Conservation (phyloP, 371 early-diverging fungal genomes). For the Mucor ambiguus region DNA sequence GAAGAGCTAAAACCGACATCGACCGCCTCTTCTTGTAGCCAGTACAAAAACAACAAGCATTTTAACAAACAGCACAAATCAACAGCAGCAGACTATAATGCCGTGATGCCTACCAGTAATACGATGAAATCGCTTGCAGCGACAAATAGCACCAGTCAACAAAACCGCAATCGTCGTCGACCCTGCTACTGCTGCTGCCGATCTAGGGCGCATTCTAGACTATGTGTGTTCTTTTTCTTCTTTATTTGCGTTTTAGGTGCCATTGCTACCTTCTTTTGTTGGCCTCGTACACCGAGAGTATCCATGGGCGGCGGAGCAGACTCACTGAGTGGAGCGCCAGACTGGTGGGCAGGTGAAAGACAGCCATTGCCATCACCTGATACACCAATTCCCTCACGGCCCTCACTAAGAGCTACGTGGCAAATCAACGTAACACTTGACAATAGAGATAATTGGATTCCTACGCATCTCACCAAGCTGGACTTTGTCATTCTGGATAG, state of each 20-base stretch:
- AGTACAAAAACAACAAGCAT: neutral
- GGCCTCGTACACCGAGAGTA: conserved; percentile 25
- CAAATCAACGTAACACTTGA: conserved; percentile 31
- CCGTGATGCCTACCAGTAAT: conserved; percentile 7
- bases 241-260: conserved; percentile 18
- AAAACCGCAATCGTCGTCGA: neutral
- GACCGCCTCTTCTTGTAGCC: neutral
- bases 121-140: conserved; percentile 10
- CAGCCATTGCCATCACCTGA: conserved; percentile 32
- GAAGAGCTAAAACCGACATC: conserved; percentile 10
- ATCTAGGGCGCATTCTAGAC: conserved; percentile 9
- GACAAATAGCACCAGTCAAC: neutral
- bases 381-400: conserved; percentile 11
- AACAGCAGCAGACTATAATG: neutral
- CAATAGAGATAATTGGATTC: conserved; percentile 31
- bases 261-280: conserved; percentile 29
- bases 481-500: conserved; percentile 28
- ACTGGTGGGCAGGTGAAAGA: conserved; percentile 23
- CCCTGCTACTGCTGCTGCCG: conserved; percentile 4
- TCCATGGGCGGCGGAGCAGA: conserved; percentile 21
- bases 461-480: conserved; percentile 20
- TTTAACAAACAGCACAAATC: neutral
- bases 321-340: conserved; percentile 19
- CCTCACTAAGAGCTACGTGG: conserved; percentile 25
- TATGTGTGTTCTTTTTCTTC: conserved; percentile 23